These are phyloP conservation scores for Phanerochaete sordida DNA, from an alignment of 768 basidiomycete species.

Conservation along the genomic window DNA sequence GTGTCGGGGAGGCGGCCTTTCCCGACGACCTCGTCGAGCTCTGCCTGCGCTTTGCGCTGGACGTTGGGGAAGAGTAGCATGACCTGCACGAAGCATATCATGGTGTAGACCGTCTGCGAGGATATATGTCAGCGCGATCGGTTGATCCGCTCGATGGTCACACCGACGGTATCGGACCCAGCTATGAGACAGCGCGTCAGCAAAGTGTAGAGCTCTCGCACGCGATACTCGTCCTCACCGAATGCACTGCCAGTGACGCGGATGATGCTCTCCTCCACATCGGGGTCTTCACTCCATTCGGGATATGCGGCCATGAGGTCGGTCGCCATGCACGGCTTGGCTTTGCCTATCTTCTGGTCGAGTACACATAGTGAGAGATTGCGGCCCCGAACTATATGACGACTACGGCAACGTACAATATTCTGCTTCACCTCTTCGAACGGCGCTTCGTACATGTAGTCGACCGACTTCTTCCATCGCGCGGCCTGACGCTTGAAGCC, in stretches of 20 bases:
- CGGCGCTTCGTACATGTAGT: constrained; percentile 9
- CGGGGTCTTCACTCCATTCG: constrained; percentile 48
- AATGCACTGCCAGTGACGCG: constrained; percentile 36
- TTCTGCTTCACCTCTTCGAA: not conserved
- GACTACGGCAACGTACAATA: not conserved
- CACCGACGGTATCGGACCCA: not conserved
- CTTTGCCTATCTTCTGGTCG: not conserved
- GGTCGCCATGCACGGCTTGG: constrained; percentile 19
- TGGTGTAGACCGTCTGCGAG: constrained; percentile 7
- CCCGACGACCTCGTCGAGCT: constrained; percentile 19
- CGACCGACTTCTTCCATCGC: constrained; percentile 1
- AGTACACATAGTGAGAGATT: too few species aligned
- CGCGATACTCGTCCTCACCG: too few species aligned
- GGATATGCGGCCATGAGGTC: not conserved
- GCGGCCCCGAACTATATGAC: too few species aligned
- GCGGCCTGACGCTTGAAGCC: constrained; percentile 13
- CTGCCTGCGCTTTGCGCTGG: constrained; percentile 11
- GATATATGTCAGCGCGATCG: not conserved
- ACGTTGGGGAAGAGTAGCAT: constrained; percentile 14
- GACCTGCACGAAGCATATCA: constrained; percentile 8
- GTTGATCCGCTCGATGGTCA: constrained; percentile 19
- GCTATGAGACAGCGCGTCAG: not conserved
- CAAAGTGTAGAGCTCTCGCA: not conserved
- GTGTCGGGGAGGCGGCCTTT: constrained; percentile 19
- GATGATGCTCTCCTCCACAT: constrained; percentile 45